Evolutionary conservation across 1,139 yeast genomes (phyloP).

Genomic region (Blastobotrys aristatus): DNA sequence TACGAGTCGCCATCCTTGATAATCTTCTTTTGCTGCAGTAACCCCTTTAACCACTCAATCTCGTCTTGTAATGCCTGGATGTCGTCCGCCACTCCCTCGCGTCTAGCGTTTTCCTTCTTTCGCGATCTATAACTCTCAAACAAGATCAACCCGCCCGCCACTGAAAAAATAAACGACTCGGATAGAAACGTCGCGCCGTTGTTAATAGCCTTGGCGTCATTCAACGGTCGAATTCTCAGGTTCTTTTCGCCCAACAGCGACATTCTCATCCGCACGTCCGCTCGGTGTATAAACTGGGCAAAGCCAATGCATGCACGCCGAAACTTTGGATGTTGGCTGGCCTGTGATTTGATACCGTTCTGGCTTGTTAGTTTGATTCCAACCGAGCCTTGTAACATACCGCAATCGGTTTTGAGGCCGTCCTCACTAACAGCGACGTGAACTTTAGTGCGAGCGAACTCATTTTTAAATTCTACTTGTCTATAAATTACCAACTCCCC

Average conservation of each 20-base stretch:
- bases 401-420: conserved; percentile 80
- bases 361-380: conserved; percentile 14
- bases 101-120: conserved; percentile 55
- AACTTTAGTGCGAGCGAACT: conserved; percentile 62
- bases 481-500: background rate
- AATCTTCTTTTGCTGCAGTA: conserved; percentile 41
- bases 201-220: conserved; percentile 80
- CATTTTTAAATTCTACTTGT: conserved; percentile 27
- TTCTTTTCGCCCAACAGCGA: conserved; percentile 56
- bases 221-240: conserved; percentile 63
- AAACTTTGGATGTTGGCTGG: conserved; percentile 67
- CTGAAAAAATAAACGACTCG: conserved; percentile 68
- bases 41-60: conserved; percentile 53
- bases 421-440: conserved; percentile 67
- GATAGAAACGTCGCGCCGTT: conserved; percentile 77
- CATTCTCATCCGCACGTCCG: conserved; percentile 62
- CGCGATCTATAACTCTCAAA: conserved; percentile 69
- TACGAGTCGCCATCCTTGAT: conserved; percentile 42
- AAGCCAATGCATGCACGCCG: conserved; percentile 56
- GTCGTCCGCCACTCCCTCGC: conserved; percentile 65
- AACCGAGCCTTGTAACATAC: conserved; percentile 34
- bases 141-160: conserved; percentile 74
- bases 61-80: conserved; percentile 64
- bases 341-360: conserved; percentile 65
- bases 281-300: conserved; percentile 68